Evolutionary conservation across 148 eudicot genomes (phyloP).

Genomic region (Agrostemma githago): DNA sequence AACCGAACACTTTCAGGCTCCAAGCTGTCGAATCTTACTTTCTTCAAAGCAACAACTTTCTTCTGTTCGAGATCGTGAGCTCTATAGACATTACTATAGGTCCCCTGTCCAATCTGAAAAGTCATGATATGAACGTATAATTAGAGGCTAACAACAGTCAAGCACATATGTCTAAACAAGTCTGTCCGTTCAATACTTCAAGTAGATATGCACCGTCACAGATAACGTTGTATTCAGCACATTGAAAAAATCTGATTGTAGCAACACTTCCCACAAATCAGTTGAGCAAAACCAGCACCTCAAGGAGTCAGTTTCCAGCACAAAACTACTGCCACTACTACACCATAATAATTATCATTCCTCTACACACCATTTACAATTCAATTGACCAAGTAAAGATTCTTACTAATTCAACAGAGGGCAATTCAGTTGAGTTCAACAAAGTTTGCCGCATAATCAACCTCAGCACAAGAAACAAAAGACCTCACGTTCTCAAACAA

Average conservation of each 20-base stretch:
- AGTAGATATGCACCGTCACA: background rate
- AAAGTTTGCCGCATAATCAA: background rate
- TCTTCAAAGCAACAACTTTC: constrained; percentile 79
- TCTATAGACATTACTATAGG: constrained; percentile 78
- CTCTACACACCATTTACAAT: background rate
- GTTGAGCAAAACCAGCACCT: background rate
- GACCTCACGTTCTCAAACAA: background rate
- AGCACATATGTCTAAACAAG: constrained; percentile 5
- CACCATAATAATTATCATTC: background rate
- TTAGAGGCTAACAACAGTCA: constrained; percentile 20
- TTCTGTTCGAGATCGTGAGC: constrained; percentile 78
- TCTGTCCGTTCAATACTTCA: background rate
- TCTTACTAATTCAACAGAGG: background rate
- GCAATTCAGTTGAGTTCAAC: background rate
- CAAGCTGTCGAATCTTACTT: constrained; percentile 72
- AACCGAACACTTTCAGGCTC: constrained; percentile 86
- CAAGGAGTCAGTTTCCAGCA: background rate
- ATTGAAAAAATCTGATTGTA: background rate
- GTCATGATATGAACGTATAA: background rate
- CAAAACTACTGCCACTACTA: background rate
- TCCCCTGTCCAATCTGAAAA: constrained; percentile 83
- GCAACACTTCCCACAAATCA: background rate
- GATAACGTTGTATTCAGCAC: background rate
- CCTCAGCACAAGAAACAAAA: background rate
- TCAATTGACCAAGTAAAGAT: constrained; percentile 3